Evolutionary conservation across 192 early-diverging fungal genomes (phyloP).

Genomic region (Coemansia sp.): DNA sequence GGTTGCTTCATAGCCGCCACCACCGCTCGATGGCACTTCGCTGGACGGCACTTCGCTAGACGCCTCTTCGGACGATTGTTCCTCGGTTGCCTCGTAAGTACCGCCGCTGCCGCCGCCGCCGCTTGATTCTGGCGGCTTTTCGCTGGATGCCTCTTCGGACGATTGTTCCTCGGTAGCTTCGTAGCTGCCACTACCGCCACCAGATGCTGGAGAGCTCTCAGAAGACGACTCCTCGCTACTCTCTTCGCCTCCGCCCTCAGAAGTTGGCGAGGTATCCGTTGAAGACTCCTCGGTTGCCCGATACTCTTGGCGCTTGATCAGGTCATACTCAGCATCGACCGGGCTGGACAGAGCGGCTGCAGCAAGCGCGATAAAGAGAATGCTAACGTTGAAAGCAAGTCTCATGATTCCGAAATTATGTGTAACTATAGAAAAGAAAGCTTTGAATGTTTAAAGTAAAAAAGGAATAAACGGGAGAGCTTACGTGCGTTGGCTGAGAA

Average conservation of each 20-base stretch:
- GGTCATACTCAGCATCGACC: constrained; percentile 18
- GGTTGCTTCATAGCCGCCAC: not conserved
- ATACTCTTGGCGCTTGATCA: constrained; percentile 39
- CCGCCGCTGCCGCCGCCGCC: too few relatives aligned
- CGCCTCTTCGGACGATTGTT: too few relatives aligned
- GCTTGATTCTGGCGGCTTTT: constrained; percentile 12
- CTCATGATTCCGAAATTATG: constrained; percentile 25
- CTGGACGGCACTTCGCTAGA: too few relatives aligned
- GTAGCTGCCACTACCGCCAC: constrained; percentile 9
- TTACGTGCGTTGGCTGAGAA: not conserved
- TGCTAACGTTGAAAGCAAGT: constrained; percentile 35
- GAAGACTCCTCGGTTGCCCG: constrained; percentile 19
- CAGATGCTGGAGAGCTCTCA: too few relatives aligned
- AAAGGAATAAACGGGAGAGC: not conserved
- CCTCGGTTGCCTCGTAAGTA: too few relatives aligned
- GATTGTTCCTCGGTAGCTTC: too few relatives aligned
- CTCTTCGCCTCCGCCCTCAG: not conserved
- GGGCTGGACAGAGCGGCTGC: constrained; percentile 35
- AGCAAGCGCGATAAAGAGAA: constrained; percentile 46
- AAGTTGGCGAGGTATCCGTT: constrained; percentile 15
- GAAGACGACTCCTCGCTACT: constrained; percentile 17
- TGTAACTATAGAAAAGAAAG: not conserved
- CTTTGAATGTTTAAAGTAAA: not conserved
- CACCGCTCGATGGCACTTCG: constrained; percentile 1
- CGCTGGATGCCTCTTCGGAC: constrained; percentile 19